phyloP scores from a whole-genome alignment of 768 basidiomycete species.

The Leucogyrophana mollusca region DNA sequence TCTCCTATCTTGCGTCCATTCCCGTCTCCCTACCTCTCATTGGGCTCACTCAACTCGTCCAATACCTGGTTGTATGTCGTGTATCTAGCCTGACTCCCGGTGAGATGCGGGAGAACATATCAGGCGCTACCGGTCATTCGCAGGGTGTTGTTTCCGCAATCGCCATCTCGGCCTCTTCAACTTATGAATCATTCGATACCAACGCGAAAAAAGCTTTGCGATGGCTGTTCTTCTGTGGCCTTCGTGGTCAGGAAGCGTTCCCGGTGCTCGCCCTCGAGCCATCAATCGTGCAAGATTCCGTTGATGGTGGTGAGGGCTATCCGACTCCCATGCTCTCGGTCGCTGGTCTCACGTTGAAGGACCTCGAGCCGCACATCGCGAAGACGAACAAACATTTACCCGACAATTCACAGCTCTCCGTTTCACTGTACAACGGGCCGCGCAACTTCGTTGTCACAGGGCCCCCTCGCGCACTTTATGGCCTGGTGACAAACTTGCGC shows the following conservation, averaged over 20 bases:
- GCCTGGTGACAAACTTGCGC: conserved; percentile 86
- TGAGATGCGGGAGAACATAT: conserved; percentile 71
- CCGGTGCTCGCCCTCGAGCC: conserved; percentile 90
- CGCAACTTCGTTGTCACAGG: conserved; percentile 92
- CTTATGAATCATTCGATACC: conserved; percentile 67
- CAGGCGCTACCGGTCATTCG: conserved; percentile 94
- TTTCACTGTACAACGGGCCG: conserved; percentile 93
- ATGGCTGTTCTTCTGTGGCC: conserved; percentile 92
- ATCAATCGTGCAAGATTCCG: conserved; percentile 77
- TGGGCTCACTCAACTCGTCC: conserved; percentile 92
- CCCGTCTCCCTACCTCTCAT: conserved; percentile 95
- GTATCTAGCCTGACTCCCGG: conserved; percentile 76
- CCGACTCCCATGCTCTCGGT: conserved; percentile 95
- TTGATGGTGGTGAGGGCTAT: conserved; percentile 90
- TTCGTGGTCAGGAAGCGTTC: conserved; percentile 93
- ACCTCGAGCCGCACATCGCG: conserved; percentile 77
- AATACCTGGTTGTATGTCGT: conserved; percentile 82
- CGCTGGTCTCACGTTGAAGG: conserved; percentile 73
- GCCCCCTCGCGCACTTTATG: conserved; percentile 87
- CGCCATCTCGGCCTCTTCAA: conserved; percentile 75
- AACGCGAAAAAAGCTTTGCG: conserved; percentile 84
- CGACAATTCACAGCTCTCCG: conserved; percentile 69
- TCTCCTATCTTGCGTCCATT: conserved; percentile 87
- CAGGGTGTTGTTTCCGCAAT: conserved; percentile 97
- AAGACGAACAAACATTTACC: conserved; percentile 89